Evolutionary conservation across 1,284 basidiomycete species (phyloP).

Genomic region (Ganoderma lingzhi): DNA sequence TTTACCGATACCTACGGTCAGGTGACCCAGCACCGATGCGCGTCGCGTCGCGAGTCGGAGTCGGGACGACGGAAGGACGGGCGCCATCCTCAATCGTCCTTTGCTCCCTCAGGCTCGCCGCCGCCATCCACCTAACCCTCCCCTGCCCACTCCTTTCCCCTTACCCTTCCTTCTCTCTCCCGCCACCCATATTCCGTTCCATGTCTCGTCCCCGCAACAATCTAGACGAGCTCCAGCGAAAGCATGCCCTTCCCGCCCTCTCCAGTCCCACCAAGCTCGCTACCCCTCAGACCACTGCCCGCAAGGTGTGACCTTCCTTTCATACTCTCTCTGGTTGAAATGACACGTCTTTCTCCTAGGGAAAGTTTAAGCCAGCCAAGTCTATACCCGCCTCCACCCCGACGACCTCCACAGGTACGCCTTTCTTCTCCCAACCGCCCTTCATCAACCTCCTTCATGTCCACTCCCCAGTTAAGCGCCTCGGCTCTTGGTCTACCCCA

Average conservation of each 20-base stretch:
- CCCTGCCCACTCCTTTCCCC: background rate
- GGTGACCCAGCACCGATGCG: conserved; percentile 22
- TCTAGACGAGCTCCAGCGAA: conserved; percentile 41
- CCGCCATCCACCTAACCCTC: conserved; percentile 7
- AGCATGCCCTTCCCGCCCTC: conserved; percentile 17
- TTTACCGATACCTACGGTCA: conserved; percentile 29
- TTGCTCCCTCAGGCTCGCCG: conserved; percentile 21
- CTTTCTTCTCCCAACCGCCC: background rate
- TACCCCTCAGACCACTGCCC: conserved; percentile 15
- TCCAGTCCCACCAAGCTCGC: conserved; percentile 24
- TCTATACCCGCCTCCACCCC: conserved; percentile 26
- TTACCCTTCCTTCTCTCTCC: background rate
- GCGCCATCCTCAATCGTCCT: conserved; percentile 22
- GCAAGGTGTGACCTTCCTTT: conserved; percentile 28
- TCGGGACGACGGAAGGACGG: background rate
- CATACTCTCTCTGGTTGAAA: background rate
- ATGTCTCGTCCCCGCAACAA: conserved; percentile 46
- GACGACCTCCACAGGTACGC: conserved; percentile 29
- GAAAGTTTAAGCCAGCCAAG: conserved; percentile 45
- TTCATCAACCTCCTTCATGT: background rate
- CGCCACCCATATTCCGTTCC: conserved; percentile 8
- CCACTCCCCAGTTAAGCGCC: conserved; percentile 28
- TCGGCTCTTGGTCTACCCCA: conserved; percentile 42
- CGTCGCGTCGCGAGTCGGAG: conserved; percentile 26
- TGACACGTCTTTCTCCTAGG: conserved; percentile 9